phyloP scores from a whole-genome alignment of 768 basidiomycete genomes.

The Leccinum disarticulatum region DNA sequence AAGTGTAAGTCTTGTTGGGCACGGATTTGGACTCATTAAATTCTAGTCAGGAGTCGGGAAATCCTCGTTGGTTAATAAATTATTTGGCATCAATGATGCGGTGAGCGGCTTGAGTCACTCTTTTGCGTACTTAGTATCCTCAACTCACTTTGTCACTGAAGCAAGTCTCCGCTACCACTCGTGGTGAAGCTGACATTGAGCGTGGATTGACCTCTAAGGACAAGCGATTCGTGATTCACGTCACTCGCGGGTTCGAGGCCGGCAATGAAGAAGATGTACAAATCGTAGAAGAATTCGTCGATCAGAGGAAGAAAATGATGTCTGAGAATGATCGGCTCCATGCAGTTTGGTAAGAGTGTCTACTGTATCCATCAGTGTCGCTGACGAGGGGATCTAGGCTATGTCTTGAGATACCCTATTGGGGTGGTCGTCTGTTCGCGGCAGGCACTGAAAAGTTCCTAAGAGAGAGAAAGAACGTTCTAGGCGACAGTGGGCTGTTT shows the following conservation, averaged over 20 bases:
- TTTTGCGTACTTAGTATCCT: background rate
- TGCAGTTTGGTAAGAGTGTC: slow-evolving; percentile 11
- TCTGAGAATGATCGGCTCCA: slow-evolving; percentile 9
- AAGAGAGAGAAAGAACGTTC: background rate
- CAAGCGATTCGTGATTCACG: slow-evolving; percentile 16
- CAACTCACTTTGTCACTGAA: background rate
- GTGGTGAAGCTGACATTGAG: slow-evolving; percentile 12
- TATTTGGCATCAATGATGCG: slow-evolving; percentile 12
- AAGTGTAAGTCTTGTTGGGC: background rate
- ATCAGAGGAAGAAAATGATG: background rate
- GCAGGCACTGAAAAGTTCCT: slow-evolving; percentile 13
- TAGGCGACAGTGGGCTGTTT: slow-evolving; percentile 8
- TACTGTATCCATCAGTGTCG: background rate
- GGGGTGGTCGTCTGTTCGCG: slow-evolving; percentile 17
- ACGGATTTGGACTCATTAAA: background rate
- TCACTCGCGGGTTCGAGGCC: slow-evolving; percentile 19
- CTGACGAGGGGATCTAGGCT: slow-evolving; percentile 10
- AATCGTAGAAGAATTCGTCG: slow-evolving; percentile 4
- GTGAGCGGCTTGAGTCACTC: slow-evolving; percentile 7
- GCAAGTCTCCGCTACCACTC: slow-evolving; percentile 3
- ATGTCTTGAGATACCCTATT: slow-evolving; percentile 16
- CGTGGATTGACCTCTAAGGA: slow-evolving; percentile 11
- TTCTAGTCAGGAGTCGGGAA: slow-evolving; percentile 18
- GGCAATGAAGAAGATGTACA: slow-evolving; percentile 12
- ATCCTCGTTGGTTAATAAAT: slow-evolving; percentile 11